These are phyloP conservation scores for Ocimum tenuiflorum DNA, from an alignment of 257 asterid genomes.

Conservation along the genomic window DNA sequence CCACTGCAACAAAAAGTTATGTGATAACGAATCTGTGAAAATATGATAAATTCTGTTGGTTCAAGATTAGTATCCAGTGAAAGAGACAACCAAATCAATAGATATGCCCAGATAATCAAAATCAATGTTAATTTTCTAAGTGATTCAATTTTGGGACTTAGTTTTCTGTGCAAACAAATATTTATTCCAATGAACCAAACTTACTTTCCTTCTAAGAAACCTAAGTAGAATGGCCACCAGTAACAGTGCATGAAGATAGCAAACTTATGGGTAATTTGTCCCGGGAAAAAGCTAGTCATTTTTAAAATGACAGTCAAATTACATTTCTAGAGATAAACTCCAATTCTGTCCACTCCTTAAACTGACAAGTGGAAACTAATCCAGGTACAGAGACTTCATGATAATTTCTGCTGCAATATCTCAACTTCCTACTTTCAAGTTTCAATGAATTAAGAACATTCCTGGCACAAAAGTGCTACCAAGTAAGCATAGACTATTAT, in stretches of 20 bases:
- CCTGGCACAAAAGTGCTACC: too few species aligned
- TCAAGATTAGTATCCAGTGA: not conserved
- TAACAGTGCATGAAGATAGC: not conserved
- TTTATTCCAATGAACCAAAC: not conserved
- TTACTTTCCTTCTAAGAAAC: not conserved
- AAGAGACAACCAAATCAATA: not conserved
- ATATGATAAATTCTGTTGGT: not conserved
- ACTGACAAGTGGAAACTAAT: not conserved
- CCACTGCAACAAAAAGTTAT: conserved; percentile 43
- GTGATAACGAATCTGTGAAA: not conserved
- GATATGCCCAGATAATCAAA: not conserved
- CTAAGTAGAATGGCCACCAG: not conserved
- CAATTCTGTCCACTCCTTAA: not conserved
- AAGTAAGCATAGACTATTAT: too few species aligned
- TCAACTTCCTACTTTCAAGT: too few species aligned
- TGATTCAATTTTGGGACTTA: not conserved
- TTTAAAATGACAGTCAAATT: too few species aligned
- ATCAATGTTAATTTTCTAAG: not conserved
- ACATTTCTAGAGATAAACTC: too few species aligned
- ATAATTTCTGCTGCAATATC: too few species aligned
- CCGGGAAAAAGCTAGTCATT: not conserved
- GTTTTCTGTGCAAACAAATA: not conserved
- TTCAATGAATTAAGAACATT: too few species aligned
- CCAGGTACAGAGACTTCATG: too few species aligned
- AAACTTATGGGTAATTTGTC: not conserved